These are phyloP conservation scores for Mycena galericulata DNA, from an alignment of 768 basidiomycete genomes.

Conservation along the genomic window DNA sequence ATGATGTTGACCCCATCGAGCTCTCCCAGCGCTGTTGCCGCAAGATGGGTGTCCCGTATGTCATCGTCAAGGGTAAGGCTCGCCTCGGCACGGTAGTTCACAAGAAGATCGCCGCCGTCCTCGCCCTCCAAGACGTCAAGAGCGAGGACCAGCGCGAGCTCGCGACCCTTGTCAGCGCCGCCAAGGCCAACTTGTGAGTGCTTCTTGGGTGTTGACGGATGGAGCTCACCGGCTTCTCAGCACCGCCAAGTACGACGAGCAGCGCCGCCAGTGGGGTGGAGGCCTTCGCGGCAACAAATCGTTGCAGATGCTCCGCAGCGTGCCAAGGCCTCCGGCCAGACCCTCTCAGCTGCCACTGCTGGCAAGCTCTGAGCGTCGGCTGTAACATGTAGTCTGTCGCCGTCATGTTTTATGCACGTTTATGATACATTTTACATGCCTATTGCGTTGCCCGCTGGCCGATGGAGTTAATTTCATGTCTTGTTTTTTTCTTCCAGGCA, in stretches of 20 bases:
- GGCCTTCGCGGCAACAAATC: constrained; percentile 96
- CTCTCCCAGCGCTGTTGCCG: constrained; percentile 98
- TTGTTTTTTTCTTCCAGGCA: no score
- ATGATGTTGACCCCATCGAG: constrained; percentile 99
- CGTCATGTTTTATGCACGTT: constrained; percentile 10
- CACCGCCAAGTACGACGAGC: constrained; percentile 94
- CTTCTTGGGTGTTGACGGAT: not conserved
- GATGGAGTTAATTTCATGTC: no score
- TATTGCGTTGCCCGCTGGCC: no score
- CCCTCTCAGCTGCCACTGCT: constrained; percentile 62
- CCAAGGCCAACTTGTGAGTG: constrained; percentile 97
- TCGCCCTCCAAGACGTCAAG: constrained; percentile 93
- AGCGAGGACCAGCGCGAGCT: constrained; percentile 95
- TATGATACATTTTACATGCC: not conserved
- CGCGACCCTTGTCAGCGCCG: constrained; percentile 90
- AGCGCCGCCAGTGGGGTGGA: constrained; percentile 94
- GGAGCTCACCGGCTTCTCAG: constrained; percentile 49
- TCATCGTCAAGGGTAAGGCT: constrained; percentile 98
- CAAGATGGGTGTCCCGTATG: constrained; percentile 99
- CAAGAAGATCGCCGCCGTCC: constrained; percentile 96
- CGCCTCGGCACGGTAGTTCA: constrained; percentile 98
- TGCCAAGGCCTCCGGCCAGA: constrained; percentile 90
- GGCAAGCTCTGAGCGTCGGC: constrained; percentile 70
- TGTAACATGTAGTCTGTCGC: not conserved
- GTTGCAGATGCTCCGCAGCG: constrained; percentile 91